Base-by-base conservation (phyloP, 2,329 filamentous ascomycete genomes). In the Fusarium abutilonis region DNA sequence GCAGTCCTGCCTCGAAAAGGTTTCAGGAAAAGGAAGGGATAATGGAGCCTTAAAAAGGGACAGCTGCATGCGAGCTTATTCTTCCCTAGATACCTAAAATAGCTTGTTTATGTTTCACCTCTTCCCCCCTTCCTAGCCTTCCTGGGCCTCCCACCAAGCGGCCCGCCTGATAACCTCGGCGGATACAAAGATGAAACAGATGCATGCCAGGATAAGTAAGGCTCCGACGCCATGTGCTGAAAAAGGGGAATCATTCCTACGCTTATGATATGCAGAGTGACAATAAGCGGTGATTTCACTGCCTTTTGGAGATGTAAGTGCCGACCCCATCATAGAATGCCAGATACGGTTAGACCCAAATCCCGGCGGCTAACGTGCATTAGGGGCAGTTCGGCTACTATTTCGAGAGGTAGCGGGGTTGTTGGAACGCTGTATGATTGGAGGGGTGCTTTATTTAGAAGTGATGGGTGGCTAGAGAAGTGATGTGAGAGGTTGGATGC, bases 291-390 rank as follows among this genome's bases (percentile, higher is more conserved):
- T 57, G 45, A 19, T 44, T 45, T 42, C 34, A 39, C 10, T 28
- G 31, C 47, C 40, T 45, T 26, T 47, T 41, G 54, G 57, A 38
- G 43, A 34, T 10, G 9, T 23, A 28, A 19, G 28, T 60, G 44
- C 32, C 28, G 36, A 15, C 47, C 39, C 39, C 50, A 26, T 29
- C 32, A 32, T 40, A 23, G 21, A 19, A 28, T 19, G 15, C 11
- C 31, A 34, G 23, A 48, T 46, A 3, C 9, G 23, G 58, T 1
- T 55, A 55, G 48, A 38, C 9, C 9, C 6, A 41, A 13, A 29
- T 21, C 48, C 52, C 55, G 68, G 68, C 68, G 68, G 56, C 56
- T 70, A 70, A 62, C 61, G 32, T 58, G 64, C 68, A 70, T 63
- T 70, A 70, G 68, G 42, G 61, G 44, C 48, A 11, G 23, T 45